These are phyloP conservation scores for Uncinocarpus reesii DNA, from an alignment of 2,329 filamentous ascomycete species.

Conservation along the genomic window DNA sequence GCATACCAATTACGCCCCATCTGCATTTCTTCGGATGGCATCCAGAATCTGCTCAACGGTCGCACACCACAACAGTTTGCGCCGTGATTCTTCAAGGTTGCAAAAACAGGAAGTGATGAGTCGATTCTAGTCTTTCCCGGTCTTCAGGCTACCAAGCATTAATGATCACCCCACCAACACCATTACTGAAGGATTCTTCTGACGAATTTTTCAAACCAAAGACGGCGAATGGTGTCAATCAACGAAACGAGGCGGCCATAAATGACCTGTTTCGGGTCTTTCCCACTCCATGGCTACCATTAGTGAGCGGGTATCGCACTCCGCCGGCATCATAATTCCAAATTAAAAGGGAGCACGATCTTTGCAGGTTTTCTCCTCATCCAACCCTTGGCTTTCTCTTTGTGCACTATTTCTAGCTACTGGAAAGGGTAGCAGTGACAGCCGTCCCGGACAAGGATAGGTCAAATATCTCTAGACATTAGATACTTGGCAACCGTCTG, in stretches of 20 bases:
- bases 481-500: neutral
- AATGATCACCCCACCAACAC: neutral
- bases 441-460: neutral
- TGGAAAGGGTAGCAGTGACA: neutral
- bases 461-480: neutral
- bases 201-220: neutral
- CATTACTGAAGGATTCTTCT: conserved; percentile 1
- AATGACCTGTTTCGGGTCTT: neutral
- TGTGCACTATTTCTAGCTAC: neutral
- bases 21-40: neutral
- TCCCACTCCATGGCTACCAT: neutral
- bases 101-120: neutral
- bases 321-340: neutral
- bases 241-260: neutral
- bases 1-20: conserved; percentile 3
- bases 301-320: neutral
- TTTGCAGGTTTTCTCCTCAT: neutral
- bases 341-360: neutral
- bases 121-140: too few species aligned
- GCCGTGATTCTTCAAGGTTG: conserved; percentile 5
- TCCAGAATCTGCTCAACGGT: conserved; percentile 3
- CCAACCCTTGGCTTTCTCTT: neutral
- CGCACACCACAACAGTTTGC: neutral
- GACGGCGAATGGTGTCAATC: neutral
- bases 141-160: neutral